phyloP scores from a whole-genome alignment of 2,329 filamentous ascomycete genomes.

The Furcasterigmium furcatum region DNA sequence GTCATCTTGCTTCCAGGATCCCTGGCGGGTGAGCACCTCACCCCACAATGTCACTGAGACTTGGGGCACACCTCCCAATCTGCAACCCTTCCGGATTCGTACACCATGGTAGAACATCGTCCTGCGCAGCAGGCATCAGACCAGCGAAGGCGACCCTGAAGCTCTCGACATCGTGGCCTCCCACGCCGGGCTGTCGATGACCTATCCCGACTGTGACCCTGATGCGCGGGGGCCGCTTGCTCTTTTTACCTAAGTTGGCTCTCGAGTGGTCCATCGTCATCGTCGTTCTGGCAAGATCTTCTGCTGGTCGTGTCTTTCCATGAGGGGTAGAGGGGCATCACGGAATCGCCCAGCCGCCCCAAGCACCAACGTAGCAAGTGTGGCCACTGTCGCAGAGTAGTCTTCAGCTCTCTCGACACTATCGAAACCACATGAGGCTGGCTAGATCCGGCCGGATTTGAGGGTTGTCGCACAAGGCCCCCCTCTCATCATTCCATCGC shows the following conservation, averaged over 20 bases:
- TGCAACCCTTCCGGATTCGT: slow-evolving; percentile 1
- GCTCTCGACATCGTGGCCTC: neutral
- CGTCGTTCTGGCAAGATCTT: too few relatives aligned
- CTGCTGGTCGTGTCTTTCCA: too few relatives aligned
- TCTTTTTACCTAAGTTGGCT: neutral
- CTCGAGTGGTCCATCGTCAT: too few relatives aligned
- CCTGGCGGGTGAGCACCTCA: slow-evolving; percentile 11
- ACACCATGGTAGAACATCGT: neutral
- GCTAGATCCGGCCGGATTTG: too few relatives aligned
- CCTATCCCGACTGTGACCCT: neutral
- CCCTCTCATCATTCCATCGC: neutral
- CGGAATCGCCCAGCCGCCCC: too few relatives aligned
- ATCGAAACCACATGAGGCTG: too few relatives aligned
- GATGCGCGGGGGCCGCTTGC: neutral
- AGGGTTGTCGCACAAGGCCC: neutral
- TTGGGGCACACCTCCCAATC: slow-evolving; percentile 2
- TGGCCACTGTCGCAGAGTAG: too few relatives aligned
- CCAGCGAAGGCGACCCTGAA: too few relatives aligned
- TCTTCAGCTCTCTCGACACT: too few relatives aligned
- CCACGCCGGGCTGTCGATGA: neutral
- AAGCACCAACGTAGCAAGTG: too few relatives aligned
- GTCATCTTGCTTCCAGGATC: slow-evolving; percentile 24
- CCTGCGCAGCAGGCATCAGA: neutral
- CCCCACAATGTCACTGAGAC: slow-evolving; percentile 3
- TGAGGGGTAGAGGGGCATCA: too few relatives aligned